Base-by-base conservation (phyloP, 768 basidiomycete genomes). In the Leccinellum rugosiceps region DNA sequence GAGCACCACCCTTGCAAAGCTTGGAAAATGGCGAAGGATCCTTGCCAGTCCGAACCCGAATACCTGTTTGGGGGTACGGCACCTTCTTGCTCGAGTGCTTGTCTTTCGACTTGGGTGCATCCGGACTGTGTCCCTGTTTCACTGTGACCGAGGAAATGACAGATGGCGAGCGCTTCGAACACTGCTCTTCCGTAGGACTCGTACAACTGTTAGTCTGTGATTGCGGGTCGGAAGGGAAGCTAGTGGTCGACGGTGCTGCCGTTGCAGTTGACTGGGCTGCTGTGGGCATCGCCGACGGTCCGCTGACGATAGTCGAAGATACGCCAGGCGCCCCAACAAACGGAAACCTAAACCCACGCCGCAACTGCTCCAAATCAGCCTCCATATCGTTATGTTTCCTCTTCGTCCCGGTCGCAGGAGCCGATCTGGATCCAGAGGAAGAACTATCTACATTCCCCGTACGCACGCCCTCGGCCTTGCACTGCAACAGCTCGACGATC, bases 31-130 rank as follows among this genome's bases (percentile, higher is more conserved):
- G 64, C 14, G 70, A 58, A 30, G 57, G 53, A 7, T 73, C 69
- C 58, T 76, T 76, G 45, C 72, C 74, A 28, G 75, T 66, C 14
- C 81, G 76, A 10, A 79, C 69, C 15, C 83, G 81, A 45, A 81
- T 73, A 35, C 82, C 81, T 10, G 79, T 67, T 23, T 76, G 57
- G 15, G 81, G 80, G 47, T 80, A 77, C 13, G 62, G 60, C 2
- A 38, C 21, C 61, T 77, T 81, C 72, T 79, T 80, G 52, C 69
- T 41, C 58, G 35, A 76, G 71, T 54, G 41, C n/a, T 77, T 80
- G 51, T 75, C 76, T 58, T 77, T 78, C 50, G 65, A 66, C 61
- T 66, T 73, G 66, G 57, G 54, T 58, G 25, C 32, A 26, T 69
- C 57, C 14, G 67, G 50, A n/a, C 48, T 52, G 3, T 50, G 60